Conservation (phyloP, 306 rosid genomes). For the Rosa chinensis region DNA sequence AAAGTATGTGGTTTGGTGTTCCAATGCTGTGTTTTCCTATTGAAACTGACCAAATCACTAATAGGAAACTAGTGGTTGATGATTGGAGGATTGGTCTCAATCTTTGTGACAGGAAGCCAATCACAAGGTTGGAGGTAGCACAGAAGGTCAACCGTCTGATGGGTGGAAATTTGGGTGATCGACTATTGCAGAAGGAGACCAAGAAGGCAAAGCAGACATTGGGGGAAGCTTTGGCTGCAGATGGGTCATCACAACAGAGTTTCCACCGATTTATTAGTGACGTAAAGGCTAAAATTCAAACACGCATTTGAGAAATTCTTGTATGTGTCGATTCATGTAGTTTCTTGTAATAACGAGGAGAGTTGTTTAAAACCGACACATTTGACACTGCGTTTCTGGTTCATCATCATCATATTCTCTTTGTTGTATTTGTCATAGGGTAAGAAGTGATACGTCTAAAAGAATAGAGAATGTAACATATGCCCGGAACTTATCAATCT, state of each 20-base stretch:
- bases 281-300: conserved; percentile 22
- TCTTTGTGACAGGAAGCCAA: conserved; percentile 25
- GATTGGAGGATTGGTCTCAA: conserved; percentile 40
- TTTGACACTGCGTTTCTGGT: not conserved
- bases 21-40: conserved; percentile 38
- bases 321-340: not conserved
- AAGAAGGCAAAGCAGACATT: conserved; percentile 8
- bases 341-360: not conserved
- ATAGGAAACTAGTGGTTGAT: conserved; percentile 40
- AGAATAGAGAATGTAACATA: not conserved
- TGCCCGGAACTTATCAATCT: not conserved
- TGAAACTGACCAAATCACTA: conserved; percentile 26
- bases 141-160: conserved; percentile 28
- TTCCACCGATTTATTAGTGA: conserved; percentile 21
- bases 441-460: not conserved
- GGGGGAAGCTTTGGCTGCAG: not conserved
- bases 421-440: not conserved
- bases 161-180: conserved; percentile 20
- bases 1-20: conserved; percentile 35
- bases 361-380: not conserved
- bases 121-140: conserved; percentile 25
- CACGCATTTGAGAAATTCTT: not conserved
- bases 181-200: conserved; percentile 20
- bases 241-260: conserved; percentile 28
- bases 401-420: not conserved